Evolutionary conservation across 2,329 filamentous ascomycete genomes (phyloP).

Genomic region (Fusarium coicis): DNA sequence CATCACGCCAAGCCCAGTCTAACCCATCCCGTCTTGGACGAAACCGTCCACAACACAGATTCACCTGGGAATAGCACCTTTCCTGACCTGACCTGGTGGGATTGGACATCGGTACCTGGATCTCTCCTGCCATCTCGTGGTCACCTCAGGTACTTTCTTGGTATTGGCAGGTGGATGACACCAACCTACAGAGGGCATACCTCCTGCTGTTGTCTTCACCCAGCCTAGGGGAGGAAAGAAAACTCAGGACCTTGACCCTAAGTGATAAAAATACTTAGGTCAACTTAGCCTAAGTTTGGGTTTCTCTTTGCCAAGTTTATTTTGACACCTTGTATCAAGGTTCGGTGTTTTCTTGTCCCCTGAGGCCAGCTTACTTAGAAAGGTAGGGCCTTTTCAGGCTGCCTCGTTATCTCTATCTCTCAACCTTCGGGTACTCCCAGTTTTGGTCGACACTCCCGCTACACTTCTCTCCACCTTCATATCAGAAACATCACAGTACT

Average conservation of each 20-base stretch:
- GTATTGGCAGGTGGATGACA: conserved; percentile 1
- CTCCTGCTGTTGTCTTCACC: not conserved
- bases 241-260: no score
- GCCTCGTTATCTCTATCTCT: not conserved
- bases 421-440: not conserved
- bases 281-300: no score
- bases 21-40: conserved; percentile 31
- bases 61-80: conserved; percentile 28
- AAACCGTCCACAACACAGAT: conserved; percentile 27
- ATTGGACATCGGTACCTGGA: conserved; percentile 24
- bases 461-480: not conserved
- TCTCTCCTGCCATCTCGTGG: not conserved
- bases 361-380: not conserved
- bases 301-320: no score
- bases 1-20: conserved; percentile 29
- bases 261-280: no score
- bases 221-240: not conserved
- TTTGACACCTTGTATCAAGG: no score
- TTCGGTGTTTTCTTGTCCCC: no score
- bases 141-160: conserved; percentile 23
- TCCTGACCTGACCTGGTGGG: conserved; percentile 14
- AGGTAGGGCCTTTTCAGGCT: not conserved
- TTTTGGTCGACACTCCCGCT: not conserved
- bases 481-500: not conserved
- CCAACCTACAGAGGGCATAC: conserved; percentile 1